These are phyloP conservation scores for Colletotrichum theobromicola DNA, from an alignment of 2,329 filamentous ascomycete genomes.

Conservation along the genomic window DNA sequence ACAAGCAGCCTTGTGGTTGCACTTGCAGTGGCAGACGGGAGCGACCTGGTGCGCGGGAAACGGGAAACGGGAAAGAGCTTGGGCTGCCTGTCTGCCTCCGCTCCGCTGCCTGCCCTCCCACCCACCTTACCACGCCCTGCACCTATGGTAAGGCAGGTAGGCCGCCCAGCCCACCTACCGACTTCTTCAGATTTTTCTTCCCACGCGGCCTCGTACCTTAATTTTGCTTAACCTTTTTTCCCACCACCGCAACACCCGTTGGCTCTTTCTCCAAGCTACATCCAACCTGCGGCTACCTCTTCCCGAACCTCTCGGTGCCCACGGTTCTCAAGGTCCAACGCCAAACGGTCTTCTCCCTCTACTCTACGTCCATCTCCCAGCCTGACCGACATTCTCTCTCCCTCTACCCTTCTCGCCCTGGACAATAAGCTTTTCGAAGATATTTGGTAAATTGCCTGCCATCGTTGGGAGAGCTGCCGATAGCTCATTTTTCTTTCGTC, in stretches of 20 bases:
- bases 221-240: background rate
- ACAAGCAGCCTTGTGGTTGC: background rate
- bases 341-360: background rate
- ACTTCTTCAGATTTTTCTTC: background rate
- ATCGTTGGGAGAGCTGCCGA: background rate
- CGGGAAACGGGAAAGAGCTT: background rate
- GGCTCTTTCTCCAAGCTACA: background rate
- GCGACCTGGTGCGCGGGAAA: background rate
- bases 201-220: constrained; percentile 1
- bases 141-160: background rate
- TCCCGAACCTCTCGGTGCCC: background rate
- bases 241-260: background rate
- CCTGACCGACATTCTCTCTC: background rate
- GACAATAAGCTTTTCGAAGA: background rate
- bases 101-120: background rate
- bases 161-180: background rate
- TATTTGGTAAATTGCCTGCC: background rate
- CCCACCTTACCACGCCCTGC: background rate
- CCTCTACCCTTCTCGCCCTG: background rate
- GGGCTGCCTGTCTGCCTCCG: background rate
- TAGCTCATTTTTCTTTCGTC: background rate
- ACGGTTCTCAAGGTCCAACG: background rate
- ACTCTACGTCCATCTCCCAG: background rate
- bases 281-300: background rate
- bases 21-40: background rate